Evolutionary conservation across 108 stramenopile genomes (phyloP), one percentile per base, ranked within the genome.

Genomic region (Cyclotella sp.): DNA sequence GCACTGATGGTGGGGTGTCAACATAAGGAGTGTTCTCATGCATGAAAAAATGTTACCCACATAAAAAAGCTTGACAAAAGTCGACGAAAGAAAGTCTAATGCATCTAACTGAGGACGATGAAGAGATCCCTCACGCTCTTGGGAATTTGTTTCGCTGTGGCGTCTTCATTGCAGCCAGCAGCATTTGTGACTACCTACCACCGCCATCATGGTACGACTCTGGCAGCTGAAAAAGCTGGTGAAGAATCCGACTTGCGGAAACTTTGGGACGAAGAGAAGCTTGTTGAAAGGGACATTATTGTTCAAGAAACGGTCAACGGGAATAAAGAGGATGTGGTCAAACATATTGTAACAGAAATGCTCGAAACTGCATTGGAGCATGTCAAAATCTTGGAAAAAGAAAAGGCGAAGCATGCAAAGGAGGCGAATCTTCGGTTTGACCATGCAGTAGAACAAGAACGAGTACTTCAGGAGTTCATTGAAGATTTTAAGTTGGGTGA

Each of bases 311-410:
- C 55, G 11, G 24, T 55, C 21, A 21, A 24, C 4, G 55, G 55
- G 11, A 55, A 55, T 12, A 24, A 55, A 24, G 24, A 24, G 1
- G 55, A 55, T 55, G 55, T 24, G 3, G 24, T 22, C 4, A 55
- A 55, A 24, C 55, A 55, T 55, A 24, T 55, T 24, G 55, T 24
- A 12, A 55, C 55, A 26, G 55, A 55, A 55, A 55, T 55, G 55
- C 55, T 55, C n/a, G 55, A 55, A 24, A 55, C 55, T 19, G 55
- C 55, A 3, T 26, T 55, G 22, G 55, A 55, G 24, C 55, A 55
- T 8, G 22, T 55, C n/a, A 21, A 55, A 12, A 24, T 55, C n/a
- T 26, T 55, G 22, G 55, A 55, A 26, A 55, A 55, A 24, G 55
- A 55, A 26, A 55, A 55, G 55, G 55, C 19, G 24, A 55, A 55